Percentiles rank a stretch among this genome's conserved stretches.
phyloP scores from a whole-genome alignment of 2,329 filamentous ascomycete genomes.

The Paradendryphiella salina region DNA sequence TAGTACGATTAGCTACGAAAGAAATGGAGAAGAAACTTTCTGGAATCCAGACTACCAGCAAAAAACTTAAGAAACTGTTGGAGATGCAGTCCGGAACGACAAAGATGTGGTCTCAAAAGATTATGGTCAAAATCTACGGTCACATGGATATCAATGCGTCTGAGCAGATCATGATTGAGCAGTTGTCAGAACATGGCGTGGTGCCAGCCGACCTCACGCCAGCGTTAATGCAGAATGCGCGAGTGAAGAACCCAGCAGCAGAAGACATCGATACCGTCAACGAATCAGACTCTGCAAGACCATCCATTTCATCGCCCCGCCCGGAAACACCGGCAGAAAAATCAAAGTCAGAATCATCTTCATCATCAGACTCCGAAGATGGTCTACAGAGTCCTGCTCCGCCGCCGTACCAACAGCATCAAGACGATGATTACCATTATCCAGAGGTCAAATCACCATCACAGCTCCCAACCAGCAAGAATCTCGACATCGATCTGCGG shows the following conservation, averaged over 20 bases:
- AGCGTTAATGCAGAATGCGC: slow-evolving; percentile 85
- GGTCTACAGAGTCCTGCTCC: slow-evolving; percentile 54
- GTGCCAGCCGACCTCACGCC: slow-evolving; percentile 80
- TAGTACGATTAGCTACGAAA: slow-evolving; percentile 79
- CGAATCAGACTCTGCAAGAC: slow-evolving; percentile 38
- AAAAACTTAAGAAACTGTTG: slow-evolving; percentile 71
- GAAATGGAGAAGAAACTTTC: slow-evolving; percentile 74
- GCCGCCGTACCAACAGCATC: slow-evolving; percentile 62
- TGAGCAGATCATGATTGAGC: slow-evolving; percentile 99
- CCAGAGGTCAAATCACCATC: slow-evolving; percentile 81
- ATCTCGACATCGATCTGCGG: slow-evolving; percentile 91
- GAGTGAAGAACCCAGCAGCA: slow-evolving; percentile 90
- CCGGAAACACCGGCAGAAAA: slow-evolving; percentile 26
- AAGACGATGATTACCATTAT: slow-evolving; percentile 72
- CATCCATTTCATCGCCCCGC: slow-evolving; percentile 41
- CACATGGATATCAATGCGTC: slow-evolving; percentile 95
- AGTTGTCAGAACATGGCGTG: slow-evolving; percentile 89
- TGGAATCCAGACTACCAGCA: slow-evolving; percentile 62
- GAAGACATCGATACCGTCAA: slow-evolving; percentile 45
- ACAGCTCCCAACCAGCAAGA: slow-evolving; percentile 76
- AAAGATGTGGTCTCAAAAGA: slow-evolving; percentile 97
- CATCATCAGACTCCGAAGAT: slow-evolving; percentile 39
- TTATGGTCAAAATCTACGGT: slow-evolving; percentile 91
- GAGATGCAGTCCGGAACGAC: slow-evolving; percentile 72
- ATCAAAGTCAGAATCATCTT: slow-evolving; percentile 36